Base-by-base conservation (phyloP, 2,329 filamentous ascomycete species). In the Xylaria sp. region DNA sequence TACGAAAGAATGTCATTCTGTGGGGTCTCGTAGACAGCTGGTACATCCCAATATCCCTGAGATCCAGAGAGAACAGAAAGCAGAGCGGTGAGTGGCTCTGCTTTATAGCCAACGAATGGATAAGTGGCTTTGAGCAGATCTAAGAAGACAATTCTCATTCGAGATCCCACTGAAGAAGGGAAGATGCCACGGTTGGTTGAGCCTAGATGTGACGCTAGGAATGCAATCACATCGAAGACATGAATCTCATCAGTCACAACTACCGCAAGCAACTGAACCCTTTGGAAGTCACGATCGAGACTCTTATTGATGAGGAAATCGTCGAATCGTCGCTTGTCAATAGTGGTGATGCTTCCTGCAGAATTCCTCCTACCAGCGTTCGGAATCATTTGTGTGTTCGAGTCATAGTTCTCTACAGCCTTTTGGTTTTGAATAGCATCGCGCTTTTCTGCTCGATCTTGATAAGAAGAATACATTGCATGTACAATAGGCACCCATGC, bases 401-500 rank as follows among this genome's bases (percentile, higher is more conserved):
- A 87, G 51, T 75, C 73, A 55, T 74, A 87, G 3, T 81, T 82
- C 62, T 85, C 84, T 44, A 84, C 80, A 0, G 85, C 83, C 62
- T 82, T 83, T 69, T 87, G 83, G 63, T 87, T 85, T 54, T 87
- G 79, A 15, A 85, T 74, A 27, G 84, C 77, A 67, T 87, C 85
- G 48, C 85, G 78, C 60, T 83, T 82, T 71, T 90, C 87, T 38
- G 85, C 86, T 46, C 88, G 81, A 52, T 81, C 81, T 58, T 85
- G 81, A 66, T 87, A 89, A 11, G 85, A 85, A 41, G 86, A 78
- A 67, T 87, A 86, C 78, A 95, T 86, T 25, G 85, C 83, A 70
- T 90, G 85, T 9, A 93, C 80, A 25, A 97, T 85, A 48, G 94
- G 80, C 3, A 89, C 87, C 93, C 93, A 98, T 3, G 90, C 86